These are phyloP conservation scores for Saitoella complicata DNA, from an alignment of 805 yeast species.

Conservation along the genomic window DNA sequence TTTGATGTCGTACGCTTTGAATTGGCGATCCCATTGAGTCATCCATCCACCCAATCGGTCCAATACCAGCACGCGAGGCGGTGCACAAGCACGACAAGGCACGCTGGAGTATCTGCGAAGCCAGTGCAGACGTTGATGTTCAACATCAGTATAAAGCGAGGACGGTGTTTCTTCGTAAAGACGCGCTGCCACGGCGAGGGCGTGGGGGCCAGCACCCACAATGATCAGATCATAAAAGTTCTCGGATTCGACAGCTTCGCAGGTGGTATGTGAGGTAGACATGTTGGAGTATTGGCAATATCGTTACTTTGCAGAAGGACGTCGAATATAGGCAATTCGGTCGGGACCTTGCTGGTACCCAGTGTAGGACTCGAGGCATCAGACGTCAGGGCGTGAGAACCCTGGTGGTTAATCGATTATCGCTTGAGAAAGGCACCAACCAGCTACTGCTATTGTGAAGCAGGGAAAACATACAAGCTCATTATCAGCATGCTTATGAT, in stretches of 20 bases:
- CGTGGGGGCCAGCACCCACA: conserved; percentile 34
- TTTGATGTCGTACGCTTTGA: conserved; percentile 28
- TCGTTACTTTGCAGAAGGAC: too few relatives aligned
- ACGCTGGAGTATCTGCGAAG: conserved; percentile 17
- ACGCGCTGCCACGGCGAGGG: conserved; percentile 27
- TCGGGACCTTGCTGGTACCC: too few relatives aligned
- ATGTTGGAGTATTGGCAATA: too few relatives aligned
- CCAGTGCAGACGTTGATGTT: conserved; percentile 34
- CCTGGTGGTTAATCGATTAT: too few relatives aligned
- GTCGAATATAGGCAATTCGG: too few relatives aligned
- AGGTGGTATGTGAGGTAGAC: too few relatives aligned
- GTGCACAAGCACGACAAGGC: conserved; percentile 21
- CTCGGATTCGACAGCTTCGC: not conserved
- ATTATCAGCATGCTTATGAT: too few relatives aligned
- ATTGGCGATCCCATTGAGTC: conserved; percentile 31
- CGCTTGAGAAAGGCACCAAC: too few relatives aligned
- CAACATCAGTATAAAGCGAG: conserved; percentile 30
- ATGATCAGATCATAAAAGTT: conserved; percentile 23
- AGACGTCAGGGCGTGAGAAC: too few relatives aligned
- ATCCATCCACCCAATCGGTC: conserved; percentile 17
- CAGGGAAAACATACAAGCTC: too few relatives aligned
- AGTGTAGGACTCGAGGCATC: too few relatives aligned
- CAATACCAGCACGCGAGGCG: conserved; percentile 24
- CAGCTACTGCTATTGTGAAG: too few relatives aligned
- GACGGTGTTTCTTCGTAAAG: conserved; percentile 29